Base-by-base conservation (phyloP, 2,329 filamentous ascomycete genomes). In the Pseudogymnoascus sp. region DNA sequence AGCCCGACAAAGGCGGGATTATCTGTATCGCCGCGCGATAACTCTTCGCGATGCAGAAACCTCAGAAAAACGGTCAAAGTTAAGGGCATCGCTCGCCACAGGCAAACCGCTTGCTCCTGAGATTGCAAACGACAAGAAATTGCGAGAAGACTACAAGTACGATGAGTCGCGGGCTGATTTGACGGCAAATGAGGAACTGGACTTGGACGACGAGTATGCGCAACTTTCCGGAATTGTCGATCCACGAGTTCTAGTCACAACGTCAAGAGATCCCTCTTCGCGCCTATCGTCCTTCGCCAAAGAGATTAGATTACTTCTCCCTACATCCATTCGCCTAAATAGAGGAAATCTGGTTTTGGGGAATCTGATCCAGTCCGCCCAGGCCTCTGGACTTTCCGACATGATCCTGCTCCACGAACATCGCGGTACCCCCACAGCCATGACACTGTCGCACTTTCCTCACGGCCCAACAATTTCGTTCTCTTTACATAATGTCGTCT, bases 161-260 rank as follows among this genome's bases (percentile, higher is more conserved):
- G 95, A 99, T 73, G 93, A 97, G 76, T 90, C 91, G 3, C 79
- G 85, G 24, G 82, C 83, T 22, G 89, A 92, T 69, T 78, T 86
- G 62, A 86, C 81, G 2, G 79, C 81, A 16, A 83, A 90, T 63
- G 88, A 91, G 63, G 82, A 88, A 73, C 77, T 91, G 16, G 88
- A 90, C 62, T 77, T 96, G 19, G 91, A 96, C 72, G 91, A 96
- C 71, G 93, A 98, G 78, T 98, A 97, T 75, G 86, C 89, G 24
- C 87, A 93, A 68, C 84, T 97, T 0, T 95, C 90, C n/a, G 95
- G 95, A 33, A 86, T 98, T 40, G 85, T 95, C 38, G 95, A 98
- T 69, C 92, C 93, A 6, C 84, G 93, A 61, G 87, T 96, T 3
- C 83, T 98, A 6, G 90, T 97, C 60, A 96, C 93, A 24, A 99